Percentiles rank a stretch among this genome's conserved stretches.
Evolutionary conservation across 208 protist species (phyloP).

Genomic region (Acanthamoeba lenticulata): DNA sequence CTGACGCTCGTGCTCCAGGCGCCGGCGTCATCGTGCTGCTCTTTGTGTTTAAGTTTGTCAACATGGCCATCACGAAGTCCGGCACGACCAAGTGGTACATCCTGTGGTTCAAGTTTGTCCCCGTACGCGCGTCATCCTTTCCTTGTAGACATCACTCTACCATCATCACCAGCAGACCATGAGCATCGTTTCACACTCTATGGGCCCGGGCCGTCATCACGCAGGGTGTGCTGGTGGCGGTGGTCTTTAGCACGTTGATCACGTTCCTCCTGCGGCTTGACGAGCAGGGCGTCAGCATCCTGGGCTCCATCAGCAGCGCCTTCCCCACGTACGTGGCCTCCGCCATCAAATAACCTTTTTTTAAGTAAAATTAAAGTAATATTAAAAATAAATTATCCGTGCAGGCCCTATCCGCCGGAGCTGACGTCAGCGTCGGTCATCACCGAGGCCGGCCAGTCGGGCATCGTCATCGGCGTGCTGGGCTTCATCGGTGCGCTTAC

Average conservation of each 20-base stretch:
- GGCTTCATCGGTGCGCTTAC: slow-evolving; percentile 38
- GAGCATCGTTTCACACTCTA: neutral
- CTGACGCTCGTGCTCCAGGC: too few species aligned
- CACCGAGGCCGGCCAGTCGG: neutral
- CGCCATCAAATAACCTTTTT: neutral
- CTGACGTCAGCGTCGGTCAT: neutral
- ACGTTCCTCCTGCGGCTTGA: neutral
- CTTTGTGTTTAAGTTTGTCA: slow-evolving; percentile 11
- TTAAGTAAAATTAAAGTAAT: too few species aligned
- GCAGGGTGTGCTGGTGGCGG: slow-evolving; percentile 45
- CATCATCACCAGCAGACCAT: neutral
- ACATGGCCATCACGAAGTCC: slow-evolving; percentile 18
- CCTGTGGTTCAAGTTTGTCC: slow-evolving; percentile 30
- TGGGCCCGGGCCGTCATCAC: neutral
- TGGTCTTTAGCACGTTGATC: slow-evolving; percentile 6
- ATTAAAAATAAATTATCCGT: too few species aligned
- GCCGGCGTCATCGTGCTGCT: neutral
- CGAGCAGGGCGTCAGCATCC: slow-evolving; percentile 41
- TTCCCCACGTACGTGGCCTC: slow-evolving; percentile 22
- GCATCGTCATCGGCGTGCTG: slow-evolving; percentile 27
- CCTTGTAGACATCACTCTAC: neutral
- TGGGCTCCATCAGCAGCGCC: slow-evolving; percentile 35
- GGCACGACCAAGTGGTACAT: neutral
- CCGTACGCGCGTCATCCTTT: neutral
- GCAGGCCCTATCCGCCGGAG: neutral